Base-by-base conservation (phyloP, 176 grass and related monocot genomes). In the Aechmea fasciata region DNA sequence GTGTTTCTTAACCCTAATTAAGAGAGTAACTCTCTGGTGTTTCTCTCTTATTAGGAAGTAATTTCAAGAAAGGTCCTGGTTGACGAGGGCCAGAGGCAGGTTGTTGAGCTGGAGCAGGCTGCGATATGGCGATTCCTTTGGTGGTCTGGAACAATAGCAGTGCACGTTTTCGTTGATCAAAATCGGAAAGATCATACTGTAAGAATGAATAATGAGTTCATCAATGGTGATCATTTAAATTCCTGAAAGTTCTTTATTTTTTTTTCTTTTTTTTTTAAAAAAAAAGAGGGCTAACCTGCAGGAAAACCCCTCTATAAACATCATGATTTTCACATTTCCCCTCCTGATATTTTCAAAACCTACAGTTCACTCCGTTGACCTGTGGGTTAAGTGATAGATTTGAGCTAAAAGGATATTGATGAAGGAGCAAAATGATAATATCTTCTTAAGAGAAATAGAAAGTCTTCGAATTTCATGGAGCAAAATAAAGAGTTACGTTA, bases 161-260 rank as follows among this genome's bases (percentile, higher is more conserved):
- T 97, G 33, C 93, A 92, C 83, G 93, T 90, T 75, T 85, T 92
- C 57, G 93, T 92, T 11, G 89, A 97, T 51, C 93, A 97, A 85
- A 79, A 92, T 65, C 72, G 86, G 75, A 86, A 71, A 90, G 77
- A 87, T 75, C 86, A 90, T 59, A 92, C 86, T 48, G 93, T 97
- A 90, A 82, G 49, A 70, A 71, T 33, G 64, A 55, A 50, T 73
- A 14, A 62, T 63, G 0, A 7, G 1, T 4, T 63, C 73, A 8
- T 15, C 14, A 17, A 18, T 4, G 1, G 15, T 17, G 54, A 18
- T 59, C 19, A 59, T 59, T 13, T 18, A 59, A 41, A 41, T 7
- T 41, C 4, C 5, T 33, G 29, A 33, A 5, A 23, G 54, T 18
- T n/a, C 18, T 18, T 57, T 57, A 57, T 57, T 57, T 15, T 14